Base-by-base conservation (phyloP, 805 yeast species). In the Cyberlindnera nakhonratchasimensis region DNA sequence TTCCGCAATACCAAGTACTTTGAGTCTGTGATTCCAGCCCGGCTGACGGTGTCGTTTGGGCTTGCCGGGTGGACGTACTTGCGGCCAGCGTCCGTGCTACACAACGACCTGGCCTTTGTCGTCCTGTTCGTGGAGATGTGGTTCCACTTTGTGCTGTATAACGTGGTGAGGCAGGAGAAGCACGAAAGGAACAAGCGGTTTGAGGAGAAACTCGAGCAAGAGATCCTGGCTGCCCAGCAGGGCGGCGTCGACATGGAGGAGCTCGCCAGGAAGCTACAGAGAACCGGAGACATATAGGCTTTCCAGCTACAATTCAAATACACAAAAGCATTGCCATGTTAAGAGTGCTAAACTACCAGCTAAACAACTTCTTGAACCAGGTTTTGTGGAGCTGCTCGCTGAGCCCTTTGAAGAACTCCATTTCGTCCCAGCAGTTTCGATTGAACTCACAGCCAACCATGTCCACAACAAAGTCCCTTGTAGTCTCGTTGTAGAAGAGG, bases 111-210 rank as follows among this genome's bases (percentile, higher is more conserved):
- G 34, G 75, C 81, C 4, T 81, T 84, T 48, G 64, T 73, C 5
- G 81, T 73, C 55, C 20, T 47, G 5, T 81, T 83, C 47, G 54
- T 75, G 48, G 93, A 84, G 59, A 71, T 82, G 24, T 84, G 90
- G 88, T 67, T 79, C 54, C 78, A 80, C 53, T 77, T 81, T 44
- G 63, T 83, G 49, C 70, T 81, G 25, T 82, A 71, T 59, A 75
- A 72, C 55, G 71, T 81, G 32, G 64, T 84, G 45, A 74, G 79
- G 53, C 89, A 83, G 46, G 91, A 58, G 43, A 53, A 50, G 34
- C 45, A 39, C 14, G 54, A 83, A 54, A 77, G 72, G 54, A 69
- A 70, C 45, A 66, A 68, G 44, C 68, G 74, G 45, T 64, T 71
- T 40, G 75, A 76, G 51, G 58, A 63, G 42, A 33, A 54, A 23